phyloP scores from a whole-genome alignment of 1,284 basidiomycete species.

The Lignosus rhinocerotis region DNA sequence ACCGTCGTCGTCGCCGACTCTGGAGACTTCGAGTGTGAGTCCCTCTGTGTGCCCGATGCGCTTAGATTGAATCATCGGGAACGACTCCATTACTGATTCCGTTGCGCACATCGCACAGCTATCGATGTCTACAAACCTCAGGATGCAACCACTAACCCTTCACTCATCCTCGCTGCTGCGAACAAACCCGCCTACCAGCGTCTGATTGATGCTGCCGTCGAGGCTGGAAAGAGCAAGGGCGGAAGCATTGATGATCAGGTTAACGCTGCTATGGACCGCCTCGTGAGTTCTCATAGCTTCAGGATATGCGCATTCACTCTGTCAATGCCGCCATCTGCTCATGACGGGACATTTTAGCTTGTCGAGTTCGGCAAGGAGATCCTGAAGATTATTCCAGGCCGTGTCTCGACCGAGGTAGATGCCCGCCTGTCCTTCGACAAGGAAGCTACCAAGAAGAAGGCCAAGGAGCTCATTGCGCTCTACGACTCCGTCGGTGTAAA shows the following conservation, averaged over 20 bases:
- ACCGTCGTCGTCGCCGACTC: conserved; percentile 96
- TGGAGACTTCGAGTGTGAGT: conserved; percentile 81
- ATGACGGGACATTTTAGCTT: conserved; percentile 50
- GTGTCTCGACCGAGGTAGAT: conserved; percentile 99
- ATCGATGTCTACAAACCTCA: conserved; percentile 92
- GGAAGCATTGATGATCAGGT: conserved; percentile 71
- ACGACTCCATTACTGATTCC: no score
- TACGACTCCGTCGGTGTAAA: conserved; percentile 91
- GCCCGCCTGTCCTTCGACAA: conserved; percentile 97
- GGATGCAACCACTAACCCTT: conserved; percentile 96
- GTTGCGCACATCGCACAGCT: conserved; percentile 41
- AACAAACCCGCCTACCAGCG: conserved; percentile 86
- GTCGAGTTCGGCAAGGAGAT: conserved; percentile 98
- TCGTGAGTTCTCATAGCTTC: conserved; percentile 51
- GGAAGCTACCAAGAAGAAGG: conserved; percentile 89
- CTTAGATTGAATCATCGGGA: background rate
- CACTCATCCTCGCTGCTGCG: conserved; percentile 89
- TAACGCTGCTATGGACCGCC: conserved; percentile 82
- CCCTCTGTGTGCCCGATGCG: background rate
- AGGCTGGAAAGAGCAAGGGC: conserved; percentile 82
- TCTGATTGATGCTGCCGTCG: conserved; percentile 83
- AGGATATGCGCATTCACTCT: background rate
- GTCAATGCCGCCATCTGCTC: background rate
- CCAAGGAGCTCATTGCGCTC: conserved; percentile 90
- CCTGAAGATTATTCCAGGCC: conserved; percentile 93